phyloP scores from a whole-genome alignment of 2,329 filamentous ascomycete genomes.

The Alternaria ethzedia region DNA sequence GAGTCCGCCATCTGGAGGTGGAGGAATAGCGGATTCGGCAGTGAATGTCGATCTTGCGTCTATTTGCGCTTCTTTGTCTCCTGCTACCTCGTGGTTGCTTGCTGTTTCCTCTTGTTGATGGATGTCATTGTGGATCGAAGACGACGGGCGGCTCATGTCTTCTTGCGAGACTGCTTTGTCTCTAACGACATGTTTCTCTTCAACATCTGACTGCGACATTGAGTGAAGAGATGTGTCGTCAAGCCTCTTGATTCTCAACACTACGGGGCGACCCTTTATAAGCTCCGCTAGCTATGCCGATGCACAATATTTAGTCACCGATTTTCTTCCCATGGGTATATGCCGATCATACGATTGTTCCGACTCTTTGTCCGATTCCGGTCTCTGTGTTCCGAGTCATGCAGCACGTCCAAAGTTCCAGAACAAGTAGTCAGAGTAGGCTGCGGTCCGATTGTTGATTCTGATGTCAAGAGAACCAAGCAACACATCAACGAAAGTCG shows the following conservation, averaged over 20 bases:
- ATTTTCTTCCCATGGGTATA: neutral
- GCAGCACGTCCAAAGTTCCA: neutral
- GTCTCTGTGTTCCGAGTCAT: neutral
- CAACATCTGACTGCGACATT: slow-evolving; percentile 16
- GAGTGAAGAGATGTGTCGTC: slow-evolving; percentile 5
- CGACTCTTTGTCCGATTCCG: neutral
- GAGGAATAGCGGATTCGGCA: slow-evolving; percentile 35
- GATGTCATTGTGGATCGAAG: neutral
- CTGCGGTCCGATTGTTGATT: neutral
- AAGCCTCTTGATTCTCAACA: neutral
- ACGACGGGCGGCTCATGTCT: slow-evolving; percentile 19
- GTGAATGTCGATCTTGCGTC: slow-evolving; percentile 29
- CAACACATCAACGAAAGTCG: neutral
- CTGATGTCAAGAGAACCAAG: neutral
- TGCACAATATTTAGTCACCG: neutral
- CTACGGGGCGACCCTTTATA: neutral
- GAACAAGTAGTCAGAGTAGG: neutral
- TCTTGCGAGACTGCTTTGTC: slow-evolving; percentile 22
- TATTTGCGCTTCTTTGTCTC: slow-evolving; percentile 24
- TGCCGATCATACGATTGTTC: neutral
- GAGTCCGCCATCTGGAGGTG: slow-evolving; percentile 46
- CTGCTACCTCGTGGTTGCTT: slow-evolving; percentile 2
- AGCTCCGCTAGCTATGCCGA: neutral
- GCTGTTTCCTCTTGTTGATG: neutral
- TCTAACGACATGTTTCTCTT: slow-evolving; percentile 22